These are phyloP conservation scores for Saturnispora galanensis DNA, from an alignment of 805 yeast species.

Conservation along the genomic window DNA sequence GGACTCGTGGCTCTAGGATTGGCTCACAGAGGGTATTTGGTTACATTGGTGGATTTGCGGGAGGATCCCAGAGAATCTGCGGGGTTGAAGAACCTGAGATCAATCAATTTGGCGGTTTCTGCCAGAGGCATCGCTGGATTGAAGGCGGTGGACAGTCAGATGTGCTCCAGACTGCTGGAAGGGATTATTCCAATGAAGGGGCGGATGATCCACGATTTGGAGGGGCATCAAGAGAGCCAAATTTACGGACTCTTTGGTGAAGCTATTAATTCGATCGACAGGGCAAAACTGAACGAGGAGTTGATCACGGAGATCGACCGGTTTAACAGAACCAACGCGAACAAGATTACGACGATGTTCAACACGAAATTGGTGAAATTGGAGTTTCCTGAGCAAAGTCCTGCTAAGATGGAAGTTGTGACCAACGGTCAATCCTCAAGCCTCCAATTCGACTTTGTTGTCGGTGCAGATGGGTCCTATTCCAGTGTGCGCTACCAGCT, in stretches of 20 bases:
- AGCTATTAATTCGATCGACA: slow-evolving; percentile 75
- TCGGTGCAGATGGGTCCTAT: slow-evolving; percentile 85
- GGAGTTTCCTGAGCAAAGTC: slow-evolving; percentile 9
- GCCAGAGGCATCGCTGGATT: slow-evolving; percentile 73
- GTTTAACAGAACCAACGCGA: slow-evolving; percentile 21
- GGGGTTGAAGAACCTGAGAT: slow-evolving; percentile 32
- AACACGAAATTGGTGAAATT: slow-evolving; percentile 46
- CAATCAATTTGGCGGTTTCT: slow-evolving; percentile 84
- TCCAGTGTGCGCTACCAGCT: slow-evolving; percentile 63
- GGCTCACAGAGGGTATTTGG: slow-evolving; percentile 59
- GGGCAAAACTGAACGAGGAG: slow-evolving; percentile 55
- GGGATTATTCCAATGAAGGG: slow-evolving; percentile 80
- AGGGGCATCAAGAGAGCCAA: slow-evolving; percentile 60
- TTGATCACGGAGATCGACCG: slow-evolving; percentile 55
- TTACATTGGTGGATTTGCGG: slow-evolving; percentile 63
- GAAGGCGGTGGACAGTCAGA: slow-evolving; percentile 45
- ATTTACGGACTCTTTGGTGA: slow-evolving; percentile 75
- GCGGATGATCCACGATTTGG: slow-evolving; percentile 71
- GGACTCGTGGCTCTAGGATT: slow-evolving; percentile 76
- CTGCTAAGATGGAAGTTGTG: slow-evolving; percentile 2
- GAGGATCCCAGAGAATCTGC: slow-evolving; percentile 45
- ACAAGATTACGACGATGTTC: slow-evolving; percentile 37
- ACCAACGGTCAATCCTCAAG: not conserved
- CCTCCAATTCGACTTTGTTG: slow-evolving; percentile 41
- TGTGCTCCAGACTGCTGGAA: slow-evolving; percentile 46